These are phyloP conservation scores for Trichothecium roseum DNA, from an alignment of 2,329 filamentous ascomycete species.

Conservation along the genomic window DNA sequence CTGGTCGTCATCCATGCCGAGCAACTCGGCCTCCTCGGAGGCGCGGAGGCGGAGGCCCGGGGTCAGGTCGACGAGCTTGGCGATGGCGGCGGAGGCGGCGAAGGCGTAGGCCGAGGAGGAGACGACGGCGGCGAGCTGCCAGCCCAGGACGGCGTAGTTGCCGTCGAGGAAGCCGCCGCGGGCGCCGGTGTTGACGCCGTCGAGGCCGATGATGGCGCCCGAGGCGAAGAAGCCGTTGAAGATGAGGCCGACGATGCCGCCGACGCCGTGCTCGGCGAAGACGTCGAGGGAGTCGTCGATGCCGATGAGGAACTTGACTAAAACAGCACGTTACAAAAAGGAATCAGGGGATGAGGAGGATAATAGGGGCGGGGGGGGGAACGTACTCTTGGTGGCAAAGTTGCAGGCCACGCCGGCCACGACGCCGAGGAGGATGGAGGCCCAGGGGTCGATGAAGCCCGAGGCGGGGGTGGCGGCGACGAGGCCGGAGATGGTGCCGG, in stretches of 20 bases:
- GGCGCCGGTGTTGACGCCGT: constrained; percentile 62
- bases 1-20: constrained; percentile 85
- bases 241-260: constrained; percentile 57
- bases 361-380: neutral
- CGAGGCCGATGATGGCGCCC: constrained; percentile 61
- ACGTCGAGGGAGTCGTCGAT: constrained; percentile 66
- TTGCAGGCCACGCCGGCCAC: constrained; percentile 57
- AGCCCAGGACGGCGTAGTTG: constrained; percentile 65
- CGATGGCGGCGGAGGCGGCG: constrained; percentile 61
- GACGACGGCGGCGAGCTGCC: constrained; percentile 68
- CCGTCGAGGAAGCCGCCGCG: constrained; percentile 65
- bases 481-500: constrained; percentile 59
- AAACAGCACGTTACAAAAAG: too few species aligned
- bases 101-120: constrained; percentile 60
- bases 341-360: neutral
- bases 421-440: constrained; percentile 55
- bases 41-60: constrained; percentile 73
- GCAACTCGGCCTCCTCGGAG: constrained; percentile 70
- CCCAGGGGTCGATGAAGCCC: constrained; percentile 59
- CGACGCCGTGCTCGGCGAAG: constrained; percentile 61
- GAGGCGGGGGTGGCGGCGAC: constrained; percentile 61
- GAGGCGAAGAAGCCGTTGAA: constrained; percentile 67
- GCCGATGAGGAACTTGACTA: constrained; percentile 49
- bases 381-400: constrained; percentile 50
- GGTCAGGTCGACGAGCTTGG: constrained; percentile 63